Evolutionary conservation across 192 early-diverging fungal species (phyloP).

Genomic region (Geranomyces variabilis): DNA sequence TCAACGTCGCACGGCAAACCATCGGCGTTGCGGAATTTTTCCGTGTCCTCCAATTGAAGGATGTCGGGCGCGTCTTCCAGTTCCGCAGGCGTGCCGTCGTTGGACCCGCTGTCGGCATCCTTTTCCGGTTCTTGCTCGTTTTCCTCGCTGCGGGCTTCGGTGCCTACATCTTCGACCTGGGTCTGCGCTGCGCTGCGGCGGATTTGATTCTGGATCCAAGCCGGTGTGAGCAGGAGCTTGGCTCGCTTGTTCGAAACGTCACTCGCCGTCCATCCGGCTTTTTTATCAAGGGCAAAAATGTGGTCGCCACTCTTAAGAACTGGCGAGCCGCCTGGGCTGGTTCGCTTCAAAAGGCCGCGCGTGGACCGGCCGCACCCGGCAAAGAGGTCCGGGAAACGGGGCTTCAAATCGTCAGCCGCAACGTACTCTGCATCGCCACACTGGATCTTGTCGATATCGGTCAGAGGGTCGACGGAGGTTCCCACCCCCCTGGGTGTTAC

Average conservation of each 20-base stretch:
- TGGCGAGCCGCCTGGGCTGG: neutral
- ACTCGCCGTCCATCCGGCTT: neutral
- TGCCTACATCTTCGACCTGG: neutral
- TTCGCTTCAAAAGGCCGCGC: neutral
- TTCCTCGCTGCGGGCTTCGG: neutral
- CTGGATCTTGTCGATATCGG: too few relatives aligned
- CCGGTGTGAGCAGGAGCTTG: constrained; percentile 1
- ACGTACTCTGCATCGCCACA: too few relatives aligned
- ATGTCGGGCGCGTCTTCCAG: neutral
- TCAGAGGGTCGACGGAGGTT: too few relatives aligned
- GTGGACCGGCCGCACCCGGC: neutral
- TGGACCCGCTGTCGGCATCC: neutral
- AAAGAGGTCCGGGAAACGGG: neutral
- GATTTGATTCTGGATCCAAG: neutral
- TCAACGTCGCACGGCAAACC: neutral
- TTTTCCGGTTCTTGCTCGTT: neutral
- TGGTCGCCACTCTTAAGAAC: neutral
- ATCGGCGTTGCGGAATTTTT: neutral
- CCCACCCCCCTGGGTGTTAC: too few relatives aligned
- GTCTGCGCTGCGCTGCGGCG: neutral
- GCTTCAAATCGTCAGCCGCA: neutral
- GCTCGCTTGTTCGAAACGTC: neutral
- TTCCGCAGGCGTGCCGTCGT: neutral
- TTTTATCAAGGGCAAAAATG: neutral
- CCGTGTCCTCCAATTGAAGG: neutral